These are phyloP conservation scores for Nepenthes mirabilis DNA, from an alignment of 148 eudicot species.

Conservation along the genomic window DNA sequence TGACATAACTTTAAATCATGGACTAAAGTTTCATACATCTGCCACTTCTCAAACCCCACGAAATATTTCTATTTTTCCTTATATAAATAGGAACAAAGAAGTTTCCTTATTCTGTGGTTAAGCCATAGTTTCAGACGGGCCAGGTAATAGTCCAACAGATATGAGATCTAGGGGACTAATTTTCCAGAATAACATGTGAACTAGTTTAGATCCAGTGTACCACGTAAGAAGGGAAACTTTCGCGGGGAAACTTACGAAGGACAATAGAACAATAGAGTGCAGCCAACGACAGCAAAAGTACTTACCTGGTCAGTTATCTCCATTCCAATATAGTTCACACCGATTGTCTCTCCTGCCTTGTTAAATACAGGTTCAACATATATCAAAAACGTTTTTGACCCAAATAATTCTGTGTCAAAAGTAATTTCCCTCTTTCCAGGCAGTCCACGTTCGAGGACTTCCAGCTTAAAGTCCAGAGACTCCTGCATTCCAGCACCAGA, in stretches of 20 bases:
- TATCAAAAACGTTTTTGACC: slow-evolving; percentile 73
- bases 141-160: no score
- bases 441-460: slow-evolving; percentile 69
- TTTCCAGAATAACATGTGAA: no score
- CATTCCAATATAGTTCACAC: slow-evolving; percentile 94
- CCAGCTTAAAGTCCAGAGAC: slow-evolving; percentile 77
- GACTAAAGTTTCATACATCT: no score
- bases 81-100: no score
- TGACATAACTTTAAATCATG: no score
- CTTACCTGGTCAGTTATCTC: slow-evolving; percentile 91
- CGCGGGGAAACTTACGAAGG: not conserved
- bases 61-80: no score
- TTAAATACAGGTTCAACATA: slow-evolving; percentile 87
- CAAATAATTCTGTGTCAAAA: slow-evolving; percentile 76
- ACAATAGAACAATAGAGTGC: not conserved
- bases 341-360: slow-evolving; percentile 80
- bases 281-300: slow-evolving; percentile 6
- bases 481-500: slow-evolving; percentile 80
- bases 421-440: slow-evolving; percentile 90
- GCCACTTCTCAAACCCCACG: no score
- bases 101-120: no score
- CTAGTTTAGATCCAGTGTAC: no score
- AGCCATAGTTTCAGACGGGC: no score
- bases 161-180: no score
- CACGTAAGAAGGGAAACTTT: no score